Evolutionary conservation across 495 filamentous ascomycete species (phyloP).

Genomic region (Penicillium macrosclerotiorum): DNA sequence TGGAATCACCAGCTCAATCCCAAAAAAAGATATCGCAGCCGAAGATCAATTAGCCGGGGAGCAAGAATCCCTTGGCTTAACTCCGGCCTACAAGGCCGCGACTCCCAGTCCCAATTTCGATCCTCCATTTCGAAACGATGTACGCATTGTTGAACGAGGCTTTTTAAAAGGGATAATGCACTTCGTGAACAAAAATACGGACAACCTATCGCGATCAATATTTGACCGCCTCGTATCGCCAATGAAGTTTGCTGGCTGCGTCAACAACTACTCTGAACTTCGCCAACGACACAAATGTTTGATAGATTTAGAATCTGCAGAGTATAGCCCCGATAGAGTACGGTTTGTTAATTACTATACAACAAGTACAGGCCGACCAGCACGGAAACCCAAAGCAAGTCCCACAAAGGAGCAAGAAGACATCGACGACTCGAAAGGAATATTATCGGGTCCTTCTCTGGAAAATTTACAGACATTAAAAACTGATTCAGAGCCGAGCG

Average conservation of each 20-base stretch:
- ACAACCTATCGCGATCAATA: constrained; percentile 65
- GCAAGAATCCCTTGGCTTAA: constrained; percentile 21
- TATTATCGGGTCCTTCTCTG: no score
- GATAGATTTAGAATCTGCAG: constrained; percentile 61
- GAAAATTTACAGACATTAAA: no score
- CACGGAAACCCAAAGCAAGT: constrained; percentile 13
- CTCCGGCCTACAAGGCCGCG: constrained; percentile 14
- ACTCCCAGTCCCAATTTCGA: constrained; percentile 56
- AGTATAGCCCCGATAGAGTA: constrained; percentile 45
- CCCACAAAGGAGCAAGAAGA: no score
- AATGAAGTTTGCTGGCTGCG: constrained; percentile 74
- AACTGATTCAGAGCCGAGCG: no score
- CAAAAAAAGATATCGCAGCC: constrained; percentile 39
- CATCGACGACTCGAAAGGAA: no score
- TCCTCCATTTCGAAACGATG: constrained; percentile 71
- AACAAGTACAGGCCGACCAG: constrained; percentile 61
- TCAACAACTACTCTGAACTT: constrained; percentile 73
- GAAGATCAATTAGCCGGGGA: constrained; percentile 27
- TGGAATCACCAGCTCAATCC: constrained; percentile 75
- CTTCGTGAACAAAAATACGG: constrained; percentile 77
- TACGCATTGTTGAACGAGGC: constrained; percentile 58
- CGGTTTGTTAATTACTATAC: constrained; percentile 93
- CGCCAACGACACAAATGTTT: constrained; percentile 66
- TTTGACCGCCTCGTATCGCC: constrained; percentile 74
- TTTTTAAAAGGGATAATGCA: constrained; percentile 66